Conservation (phyloP, 2,329 filamentous ascomycete genomes). For the Aspergillus proliferans region DNA sequence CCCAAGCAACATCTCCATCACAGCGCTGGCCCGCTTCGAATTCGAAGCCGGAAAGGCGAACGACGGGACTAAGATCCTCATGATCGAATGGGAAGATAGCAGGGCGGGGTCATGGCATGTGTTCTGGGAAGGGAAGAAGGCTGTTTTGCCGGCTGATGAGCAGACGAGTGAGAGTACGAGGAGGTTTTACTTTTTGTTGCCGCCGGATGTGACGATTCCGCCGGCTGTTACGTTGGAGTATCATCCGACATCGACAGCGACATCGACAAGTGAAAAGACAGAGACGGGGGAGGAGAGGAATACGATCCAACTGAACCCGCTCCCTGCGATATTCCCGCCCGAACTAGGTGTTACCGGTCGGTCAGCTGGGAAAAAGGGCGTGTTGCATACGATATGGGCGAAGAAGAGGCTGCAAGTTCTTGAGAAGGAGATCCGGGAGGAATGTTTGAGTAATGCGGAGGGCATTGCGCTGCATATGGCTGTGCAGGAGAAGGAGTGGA, state of each 20-base stretch:
- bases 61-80: constrained; percentile 82
- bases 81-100: constrained; percentile 82
- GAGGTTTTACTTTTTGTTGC: constrained; percentile 74
- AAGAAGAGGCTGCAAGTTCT: constrained; percentile 72
- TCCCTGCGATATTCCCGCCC: constrained; percentile 80
- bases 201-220: constrained; percentile 65
- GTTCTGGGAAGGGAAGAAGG: constrained; percentile 74
- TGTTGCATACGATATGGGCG: constrained; percentile 85
- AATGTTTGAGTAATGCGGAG: constrained; percentile 68
- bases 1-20: constrained; percentile 34
- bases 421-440: constrained; percentile 67
- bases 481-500: constrained; percentile 76
- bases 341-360: constrained; percentile 63
- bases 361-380: constrained; percentile 67
- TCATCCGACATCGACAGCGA: constrained; percentile 22
- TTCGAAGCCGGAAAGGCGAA: constrained; percentile 71
- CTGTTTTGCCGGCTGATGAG: constrained; percentile 62
- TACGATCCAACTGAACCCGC: constrained; percentile 63
- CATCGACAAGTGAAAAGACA: neutral
- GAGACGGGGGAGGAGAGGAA: constrained; percentile 18
- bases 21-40: constrained; percentile 76
- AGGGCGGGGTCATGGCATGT: constrained; percentile 63
- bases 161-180: constrained; percentile 48
- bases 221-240: constrained; percentile 62
- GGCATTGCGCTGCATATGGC: constrained; percentile 81